These are phyloP conservation scores for Corylus avellana DNA, from an alignment of 306 rosid genomes.

Conservation along the genomic window DNA sequence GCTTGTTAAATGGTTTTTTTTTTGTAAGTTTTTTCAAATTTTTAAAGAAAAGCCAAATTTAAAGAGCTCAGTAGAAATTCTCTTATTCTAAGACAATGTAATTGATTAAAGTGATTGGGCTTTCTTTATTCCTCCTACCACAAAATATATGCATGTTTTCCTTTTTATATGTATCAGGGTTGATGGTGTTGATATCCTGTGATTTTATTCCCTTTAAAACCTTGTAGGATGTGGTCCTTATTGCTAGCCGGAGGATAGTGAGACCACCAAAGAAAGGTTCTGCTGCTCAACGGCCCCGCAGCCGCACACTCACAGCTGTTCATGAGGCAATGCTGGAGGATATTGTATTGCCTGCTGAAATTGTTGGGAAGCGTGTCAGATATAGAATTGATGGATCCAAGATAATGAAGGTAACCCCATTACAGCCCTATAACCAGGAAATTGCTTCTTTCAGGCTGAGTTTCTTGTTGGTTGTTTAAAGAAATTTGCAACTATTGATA, in stretches of 20 bases:
- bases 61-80: too few species aligned
- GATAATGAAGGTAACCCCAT: conserved; percentile 65
- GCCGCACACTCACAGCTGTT: conserved; percentile 83
- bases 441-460: conserved; percentile 14
- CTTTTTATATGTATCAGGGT: too few species aligned
- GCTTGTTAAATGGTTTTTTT: too few species aligned
- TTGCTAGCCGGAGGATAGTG: conserved; percentile 79
- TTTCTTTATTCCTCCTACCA: not conserved
- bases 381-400: conserved; percentile 77
- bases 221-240: conserved; percentile 66
- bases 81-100: not conserved
- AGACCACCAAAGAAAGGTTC: conserved; percentile 95
- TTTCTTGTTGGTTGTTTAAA: not conserved
- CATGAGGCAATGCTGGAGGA: conserved; percentile 91
- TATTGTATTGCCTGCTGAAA: conserved; percentile 87
- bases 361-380: conserved; percentile 83
- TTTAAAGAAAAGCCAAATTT: too few species aligned
- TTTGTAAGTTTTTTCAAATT: too few species aligned
- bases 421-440: not conserved
- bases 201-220: not conserved
- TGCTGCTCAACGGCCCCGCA: conserved; percentile 82
- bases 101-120: not conserved
- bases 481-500: not conserved
- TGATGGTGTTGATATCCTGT: not conserved
- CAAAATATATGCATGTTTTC: not conserved